Evolutionary conservation across 1,284 basidiomycete genomes (phyloP), one percentile per base, ranked within the genome.

Genomic region (Cutaneotrichosporon daszewskae): DNA sequence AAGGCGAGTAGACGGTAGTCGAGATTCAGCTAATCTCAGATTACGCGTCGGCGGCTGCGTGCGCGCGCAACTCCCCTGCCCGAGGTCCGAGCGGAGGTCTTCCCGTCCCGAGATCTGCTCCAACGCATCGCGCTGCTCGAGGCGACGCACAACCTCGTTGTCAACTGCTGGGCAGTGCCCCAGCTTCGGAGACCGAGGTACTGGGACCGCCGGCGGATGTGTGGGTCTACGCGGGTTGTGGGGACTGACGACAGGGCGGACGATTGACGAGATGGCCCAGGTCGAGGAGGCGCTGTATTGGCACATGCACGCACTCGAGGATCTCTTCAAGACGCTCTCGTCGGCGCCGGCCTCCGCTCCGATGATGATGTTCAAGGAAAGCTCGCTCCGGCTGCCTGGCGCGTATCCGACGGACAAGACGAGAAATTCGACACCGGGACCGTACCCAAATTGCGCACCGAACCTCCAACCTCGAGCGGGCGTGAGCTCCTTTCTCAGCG

Each of bases 141-240:
- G 23, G 31, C 23, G 18, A 34, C 40, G 11, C 41, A 47, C 35
- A 32, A 32, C 19, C 25, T 41, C 14, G 29, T 27, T 16, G 23
- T 26, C 16, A 37, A 31, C 16, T 23, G 35, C 16, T 47, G 45
- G 45, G 28, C 25, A 3, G 19, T 37, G 11, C 45, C 45, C 6
- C 31, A 32, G 13, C 31, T 47, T 16, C 39, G 40, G 9, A 17
- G 19, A n/a, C n/a, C 39, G 4, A 23, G 27, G 24, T 41, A 41
- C 39, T 47, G 45, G 45, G 35, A 40, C 29, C 28, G 34, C 2
- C n/a, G 34, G 16, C 28, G 37, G 29, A 32, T 47, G 11, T 47
- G 45, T 47, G 25, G 41, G 45, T 27, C 10, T 11, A n/a, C 13
- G 17, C 7, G 7, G 3, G 19, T 6, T 16, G 31, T 40, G 16